phyloP scores from a whole-genome alignment of 768 basidiomycete genomes.

The Termitomyces sp. region DNA sequence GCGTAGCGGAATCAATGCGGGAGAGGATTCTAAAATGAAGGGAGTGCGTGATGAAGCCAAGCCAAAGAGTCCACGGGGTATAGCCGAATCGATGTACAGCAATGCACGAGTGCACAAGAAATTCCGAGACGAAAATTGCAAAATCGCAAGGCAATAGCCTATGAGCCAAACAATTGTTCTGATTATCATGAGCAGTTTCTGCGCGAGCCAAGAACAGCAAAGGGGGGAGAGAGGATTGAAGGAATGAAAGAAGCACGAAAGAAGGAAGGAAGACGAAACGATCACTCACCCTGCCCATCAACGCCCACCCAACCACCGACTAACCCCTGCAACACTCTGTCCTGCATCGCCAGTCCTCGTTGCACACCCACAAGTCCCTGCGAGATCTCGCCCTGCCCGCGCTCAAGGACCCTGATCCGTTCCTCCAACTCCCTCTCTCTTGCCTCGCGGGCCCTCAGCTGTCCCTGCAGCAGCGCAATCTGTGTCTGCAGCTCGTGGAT shows the following conservation, averaged over 20 bases:
- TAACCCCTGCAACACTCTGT: constrained; percentile 77
- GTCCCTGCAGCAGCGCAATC: constrained; percentile 22
- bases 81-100: neutral
- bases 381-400: constrained; percentile 32
- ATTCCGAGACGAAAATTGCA: neutral
- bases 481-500: constrained; percentile 11
- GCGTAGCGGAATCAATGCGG: neutral
- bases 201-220: neutral
- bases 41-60: neutral
- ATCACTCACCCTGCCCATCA: constrained; percentile 35
- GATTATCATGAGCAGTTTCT: neutral
- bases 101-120: neutral
- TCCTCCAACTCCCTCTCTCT: constrained; percentile 28
- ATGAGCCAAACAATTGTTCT: neutral
- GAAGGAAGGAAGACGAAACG: neutral
- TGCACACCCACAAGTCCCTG: constrained; percentile 34
- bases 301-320: constrained; percentile 38
- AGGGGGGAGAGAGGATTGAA: neutral
- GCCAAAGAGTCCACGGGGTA: neutral
- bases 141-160: neutral
- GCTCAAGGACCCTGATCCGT: constrained; percentile 30
- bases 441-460: constrained; percentile 25
- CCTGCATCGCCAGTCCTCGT: constrained; percentile 74
- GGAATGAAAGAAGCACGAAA: neutral
- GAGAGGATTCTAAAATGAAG: neutral